A percentile compares a stretch with the other conserved stretches of the same genome.
Evolutionary conservation across 345 rosid species (phyloP).

Genomic region (Eucalyptus melliodora): DNA sequence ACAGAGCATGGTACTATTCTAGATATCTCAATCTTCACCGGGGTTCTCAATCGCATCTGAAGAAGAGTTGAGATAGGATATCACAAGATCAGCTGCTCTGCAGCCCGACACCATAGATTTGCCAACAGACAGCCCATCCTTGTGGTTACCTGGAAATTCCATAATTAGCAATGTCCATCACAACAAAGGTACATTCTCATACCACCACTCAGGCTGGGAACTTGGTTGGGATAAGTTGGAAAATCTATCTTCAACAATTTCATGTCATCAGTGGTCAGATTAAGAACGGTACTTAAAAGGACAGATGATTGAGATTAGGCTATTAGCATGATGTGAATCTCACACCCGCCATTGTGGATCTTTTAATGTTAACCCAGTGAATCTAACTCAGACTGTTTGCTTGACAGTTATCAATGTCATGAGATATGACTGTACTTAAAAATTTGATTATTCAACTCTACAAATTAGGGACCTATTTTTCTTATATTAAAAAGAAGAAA

Average conservation of each 20-base stretch:
- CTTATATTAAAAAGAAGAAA: not conserved
- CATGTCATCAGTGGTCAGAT: not conserved
- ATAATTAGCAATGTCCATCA: not conserved
- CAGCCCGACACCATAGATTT: conserved; percentile 78
- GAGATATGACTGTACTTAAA: not conserved
- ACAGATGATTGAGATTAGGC: not conserved
- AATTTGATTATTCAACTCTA: not conserved
- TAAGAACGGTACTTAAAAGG: not conserved
- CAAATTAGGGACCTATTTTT: not conserved
- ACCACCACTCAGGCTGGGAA: not conserved
- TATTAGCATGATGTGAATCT: not conserved
- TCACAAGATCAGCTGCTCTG: conserved; percentile 82
- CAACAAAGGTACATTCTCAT: not conserved
- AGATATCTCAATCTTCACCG: not conserved
- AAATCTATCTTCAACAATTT: not conserved
- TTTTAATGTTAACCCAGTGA: not conserved
- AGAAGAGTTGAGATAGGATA: conserved; percentile 60
- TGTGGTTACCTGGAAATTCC: conserved; percentile 62
- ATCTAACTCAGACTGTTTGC: not conserved
- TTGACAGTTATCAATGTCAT: not conserved
- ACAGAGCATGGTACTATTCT: not conserved
- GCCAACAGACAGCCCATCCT: conserved; percentile 79
- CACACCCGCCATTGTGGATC: not conserved
- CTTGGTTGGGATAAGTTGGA: not conserved
- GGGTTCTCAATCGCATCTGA: conserved; percentile 13